These are phyloP conservation scores for Phanerodontia chrysosporium DNA, from an alignment of 768 basidiomycete species.

Conservation along the genomic window DNA sequence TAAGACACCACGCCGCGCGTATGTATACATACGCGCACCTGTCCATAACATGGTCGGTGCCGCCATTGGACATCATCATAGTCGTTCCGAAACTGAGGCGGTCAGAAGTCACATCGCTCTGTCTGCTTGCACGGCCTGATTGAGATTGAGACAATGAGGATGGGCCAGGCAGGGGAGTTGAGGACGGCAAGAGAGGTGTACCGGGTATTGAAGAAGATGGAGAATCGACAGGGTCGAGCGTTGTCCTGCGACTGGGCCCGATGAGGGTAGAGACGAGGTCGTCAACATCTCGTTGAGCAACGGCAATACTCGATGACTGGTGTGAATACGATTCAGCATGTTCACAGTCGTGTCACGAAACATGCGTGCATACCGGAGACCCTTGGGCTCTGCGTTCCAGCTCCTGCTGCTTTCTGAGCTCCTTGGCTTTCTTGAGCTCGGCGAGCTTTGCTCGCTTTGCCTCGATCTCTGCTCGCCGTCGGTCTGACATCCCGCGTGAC, in stretches of 20 bases:
- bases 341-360: neutral
- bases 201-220: conserved; percentile 68
- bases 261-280: conserved; percentile 63
- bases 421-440: conserved; percentile 75
- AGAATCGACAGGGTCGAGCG: conserved; percentile 58
- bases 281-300: conserved; percentile 59
- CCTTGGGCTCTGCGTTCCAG: conserved; percentile 29
- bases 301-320: conserved; percentile 34
- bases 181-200: conserved; percentile 49
- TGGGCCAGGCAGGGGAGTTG: conserved; percentile 31
- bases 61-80: conserved; percentile 45
- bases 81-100: conserved; percentile 40
- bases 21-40: conserved; percentile 40
- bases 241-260: conserved; percentile 33
- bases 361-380: conserved; percentile 9
- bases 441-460: conserved; percentile 86
- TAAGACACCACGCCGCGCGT: neutral
- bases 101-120: conserved; percentile 61
- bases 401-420: conserved; percentile 59
- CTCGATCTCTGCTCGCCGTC: conserved; percentile 83
- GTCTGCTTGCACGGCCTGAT: conserved; percentile 66
- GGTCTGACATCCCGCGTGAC: conserved; percentile 26
- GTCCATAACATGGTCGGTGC: conserved; percentile 66
- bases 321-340: neutral
- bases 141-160: conserved; percentile 28